phyloP scores from a whole-genome alignment of 371 early-diverging fungal species.

The Circinella minor region DNA sequence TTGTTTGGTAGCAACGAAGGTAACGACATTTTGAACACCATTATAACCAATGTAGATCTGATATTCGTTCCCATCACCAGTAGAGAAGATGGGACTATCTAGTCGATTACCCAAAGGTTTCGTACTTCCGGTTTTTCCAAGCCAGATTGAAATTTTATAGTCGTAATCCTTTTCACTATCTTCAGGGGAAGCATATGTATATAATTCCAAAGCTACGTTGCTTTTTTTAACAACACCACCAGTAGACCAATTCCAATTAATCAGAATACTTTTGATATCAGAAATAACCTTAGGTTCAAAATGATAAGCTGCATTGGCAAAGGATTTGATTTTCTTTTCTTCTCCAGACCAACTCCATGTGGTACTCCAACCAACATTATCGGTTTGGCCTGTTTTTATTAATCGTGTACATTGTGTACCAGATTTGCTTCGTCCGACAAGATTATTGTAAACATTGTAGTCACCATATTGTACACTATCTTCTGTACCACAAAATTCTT shows the following conservation, averaged over 20 bases:
- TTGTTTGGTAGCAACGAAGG: conserved; percentile 19
- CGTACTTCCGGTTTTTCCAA: conserved; percentile 7
- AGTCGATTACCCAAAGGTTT: no score
- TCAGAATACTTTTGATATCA: conserved; percentile 11
- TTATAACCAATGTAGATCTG: conserved; percentile 21
- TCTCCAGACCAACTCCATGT: conserved; percentile 22
- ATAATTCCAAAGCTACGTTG: conserved; percentile 27
- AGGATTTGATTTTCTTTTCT: conserved; percentile 15
- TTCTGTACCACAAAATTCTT: not conserved
- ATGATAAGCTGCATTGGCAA: conserved; percentile 16
- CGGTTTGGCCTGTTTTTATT: not conserved
- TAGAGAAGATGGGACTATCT: conserved; percentile 14
- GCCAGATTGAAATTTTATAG: conserved; percentile 22
- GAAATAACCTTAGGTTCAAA: conserved; percentile 12
- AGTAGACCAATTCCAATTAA: conserved; percentile 20
- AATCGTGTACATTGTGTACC: conserved; percentile 19
- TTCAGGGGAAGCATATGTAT: not conserved
- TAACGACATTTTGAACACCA: conserved; percentile 21
- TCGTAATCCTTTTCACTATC: not conserved
- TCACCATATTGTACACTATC: conserved; percentile 4
- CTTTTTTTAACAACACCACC: not conserved
- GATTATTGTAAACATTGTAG: conserved; percentile 19
- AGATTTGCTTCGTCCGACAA: conserved; percentile 3
- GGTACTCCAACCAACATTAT: conserved; percentile 14
- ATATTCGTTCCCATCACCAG: conserved; percentile 15